Evolutionary conservation across 352 stramenopile genomes (phyloP).

Genomic region (Globisporangium echinulatum): DNA sequence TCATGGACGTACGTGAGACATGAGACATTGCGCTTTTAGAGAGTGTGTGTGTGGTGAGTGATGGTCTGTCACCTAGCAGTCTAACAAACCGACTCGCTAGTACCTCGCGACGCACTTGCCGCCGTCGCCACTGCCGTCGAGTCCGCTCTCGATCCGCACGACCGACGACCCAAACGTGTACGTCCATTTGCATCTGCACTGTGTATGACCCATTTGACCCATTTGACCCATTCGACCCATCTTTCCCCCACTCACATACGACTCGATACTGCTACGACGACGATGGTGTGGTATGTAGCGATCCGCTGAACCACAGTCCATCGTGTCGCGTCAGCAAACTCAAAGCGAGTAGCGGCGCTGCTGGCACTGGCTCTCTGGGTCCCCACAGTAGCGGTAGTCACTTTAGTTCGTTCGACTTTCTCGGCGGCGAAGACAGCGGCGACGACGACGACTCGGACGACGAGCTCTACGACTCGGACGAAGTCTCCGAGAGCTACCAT

Average conservation of each 20-base stretch:
- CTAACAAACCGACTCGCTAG: conserved; percentile 11
- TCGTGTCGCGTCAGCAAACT: conserved; percentile 45
- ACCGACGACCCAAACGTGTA: conserved; percentile 44
- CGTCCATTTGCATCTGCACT: background rate
- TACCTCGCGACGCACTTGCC: conserved; percentile 45
- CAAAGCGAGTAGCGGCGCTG: conserved; percentile 10
- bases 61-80: background rate
- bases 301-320: conserved; percentile 72
- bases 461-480: conserved; percentile 64
- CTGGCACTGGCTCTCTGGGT: background rate
- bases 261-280: background rate
- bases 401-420: conserved; percentile 76
- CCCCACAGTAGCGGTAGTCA: conserved; percentile 3
- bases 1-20: conserved; percentile 49
- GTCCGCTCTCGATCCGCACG: conserved; percentile 26
- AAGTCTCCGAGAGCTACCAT: conserved; percentile 46
- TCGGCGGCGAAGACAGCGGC: conserved; percentile 76
- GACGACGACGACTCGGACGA: conserved; percentile 77
- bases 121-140: conserved; percentile 24
- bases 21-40: background rate
- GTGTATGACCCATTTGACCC: background rate
- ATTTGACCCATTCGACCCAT: background rate
- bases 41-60: too few relatives aligned
- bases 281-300: conserved; percentile 18
- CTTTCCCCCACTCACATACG: background rate